These are phyloP conservation scores for Cochlearia excelsa DNA, from an alignment of 345 rosid genomes.

Conservation along the genomic window DNA sequence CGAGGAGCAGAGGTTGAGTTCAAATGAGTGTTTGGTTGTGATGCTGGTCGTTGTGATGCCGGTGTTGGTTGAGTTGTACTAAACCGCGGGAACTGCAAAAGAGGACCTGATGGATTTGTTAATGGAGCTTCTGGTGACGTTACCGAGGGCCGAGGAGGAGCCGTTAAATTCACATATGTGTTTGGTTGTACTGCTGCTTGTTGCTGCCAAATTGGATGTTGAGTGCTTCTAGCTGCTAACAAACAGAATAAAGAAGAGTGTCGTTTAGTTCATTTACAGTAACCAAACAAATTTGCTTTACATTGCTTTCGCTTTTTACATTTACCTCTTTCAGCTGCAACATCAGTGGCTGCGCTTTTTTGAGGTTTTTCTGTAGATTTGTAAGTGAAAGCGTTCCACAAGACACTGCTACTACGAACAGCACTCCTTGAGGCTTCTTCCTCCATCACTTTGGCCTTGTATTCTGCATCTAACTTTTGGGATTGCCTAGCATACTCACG, in stretches of 20 bases:
- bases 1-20: neutral
- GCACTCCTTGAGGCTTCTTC: neutral
- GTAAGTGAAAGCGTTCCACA: slow-evolving; percentile 13
- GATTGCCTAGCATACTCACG: slow-evolving; percentile 16
- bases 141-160: slow-evolving; percentile 9
- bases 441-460: neutral
- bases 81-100: neutral
- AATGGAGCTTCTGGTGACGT: neutral
- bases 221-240: slow-evolving; percentile 15
- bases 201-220: slow-evolving; percentile 5
- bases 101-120: neutral
- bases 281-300: too few relatives aligned
- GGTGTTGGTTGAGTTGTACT: slow-evolving; percentile 3
- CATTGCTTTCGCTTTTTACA: neutral
- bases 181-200: neutral
- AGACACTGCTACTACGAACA: slow-evolving; percentile 14
- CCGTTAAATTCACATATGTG: neutral
- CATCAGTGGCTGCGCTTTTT: neutral
- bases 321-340: slow-evolving; percentile 26
- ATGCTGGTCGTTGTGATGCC: neutral
- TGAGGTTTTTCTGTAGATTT: neutral
- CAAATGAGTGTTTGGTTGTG: neutral
- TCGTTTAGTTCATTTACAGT: neutral
- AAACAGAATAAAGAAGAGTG: neutral
- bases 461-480: slow-evolving; percentile 17